Evolutionary conservation across 805 yeast genomes (phyloP).

Genomic region (Candida takata): DNA sequence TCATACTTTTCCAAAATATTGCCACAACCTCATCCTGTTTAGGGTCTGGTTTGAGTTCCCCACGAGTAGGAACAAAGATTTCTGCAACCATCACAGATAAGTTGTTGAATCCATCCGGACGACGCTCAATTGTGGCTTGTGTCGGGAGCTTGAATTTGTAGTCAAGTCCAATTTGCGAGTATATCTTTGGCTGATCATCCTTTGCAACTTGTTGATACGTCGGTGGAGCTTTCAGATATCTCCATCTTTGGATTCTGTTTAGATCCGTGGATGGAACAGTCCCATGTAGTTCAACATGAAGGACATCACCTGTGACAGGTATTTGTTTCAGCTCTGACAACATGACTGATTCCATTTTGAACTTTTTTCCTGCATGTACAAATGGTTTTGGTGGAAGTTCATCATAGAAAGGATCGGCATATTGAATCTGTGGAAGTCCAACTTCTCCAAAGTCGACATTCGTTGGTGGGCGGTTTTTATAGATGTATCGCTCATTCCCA

Average conservation of each 20-base stretch:
- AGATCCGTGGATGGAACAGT: not conserved
- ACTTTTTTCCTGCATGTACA: conserved; percentile 60
- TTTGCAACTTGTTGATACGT: conserved; percentile 28
- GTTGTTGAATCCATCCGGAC: conserved; percentile 36
- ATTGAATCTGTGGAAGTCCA: conserved; percentile 46
- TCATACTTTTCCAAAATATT: conserved; percentile 59
- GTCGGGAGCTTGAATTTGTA: conserved; percentile 35
- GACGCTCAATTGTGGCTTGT: conserved; percentile 26
- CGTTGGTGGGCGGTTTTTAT: conserved; percentile 11
- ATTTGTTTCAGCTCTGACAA: conserved; percentile 26
- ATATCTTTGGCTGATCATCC: conserved; percentile 8
- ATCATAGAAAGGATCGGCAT: conserved; percentile 59
- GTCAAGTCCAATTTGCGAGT: conserved; percentile 48
- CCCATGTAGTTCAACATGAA: not conserved
- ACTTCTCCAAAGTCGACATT: conserved; percentile 35
- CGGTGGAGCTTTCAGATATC: conserved; percentile 45
- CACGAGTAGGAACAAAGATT: conserved; percentile 54
- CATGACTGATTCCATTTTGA: conserved; percentile 38
- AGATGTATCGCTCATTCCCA: conserved; percentile 3
- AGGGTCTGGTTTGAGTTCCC: conserved; percentile 57
- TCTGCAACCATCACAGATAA: conserved; percentile 62
- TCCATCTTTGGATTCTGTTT: conserved; percentile 30
- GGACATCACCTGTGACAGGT: conserved; percentile 17
- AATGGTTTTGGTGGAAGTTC: conserved; percentile 44
- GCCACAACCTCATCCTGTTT: conserved; percentile 46